Percentiles rank a stretch among this genome's conserved stretches.
These are phyloP conservation scores for Boletus chippewaensis DNA, from an alignment of 1,284 basidiomycete species.

Conservation along the genomic window DNA sequence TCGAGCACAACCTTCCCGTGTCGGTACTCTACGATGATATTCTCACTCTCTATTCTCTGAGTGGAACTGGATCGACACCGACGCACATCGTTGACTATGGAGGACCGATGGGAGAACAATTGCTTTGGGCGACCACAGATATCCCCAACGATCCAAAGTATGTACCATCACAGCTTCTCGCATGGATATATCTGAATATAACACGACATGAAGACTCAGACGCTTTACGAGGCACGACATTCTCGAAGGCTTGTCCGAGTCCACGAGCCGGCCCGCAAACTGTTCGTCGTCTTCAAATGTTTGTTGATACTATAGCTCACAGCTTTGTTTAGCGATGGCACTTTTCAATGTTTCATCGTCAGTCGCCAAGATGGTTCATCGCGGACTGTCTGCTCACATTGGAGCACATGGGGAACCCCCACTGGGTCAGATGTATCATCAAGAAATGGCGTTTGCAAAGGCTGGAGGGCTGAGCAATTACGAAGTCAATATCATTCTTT, in stretches of 20 bases:
- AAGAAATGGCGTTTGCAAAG: conserved; percentile 58
- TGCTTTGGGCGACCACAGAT: conserved; percentile 59
- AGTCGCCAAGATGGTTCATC: conserved; percentile 56
- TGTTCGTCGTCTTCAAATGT: conserved; percentile 37
- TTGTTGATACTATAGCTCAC: conserved; percentile 6
- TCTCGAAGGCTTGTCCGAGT: conserved; percentile 54
- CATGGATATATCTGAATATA: background rate
- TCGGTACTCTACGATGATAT: conserved; percentile 64
- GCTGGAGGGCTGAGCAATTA: conserved; percentile 51
- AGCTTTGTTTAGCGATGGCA: conserved; percentile 43
- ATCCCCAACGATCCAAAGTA: conserved; percentile 63
- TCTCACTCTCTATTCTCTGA: conserved; percentile 49
- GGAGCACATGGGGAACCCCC: conserved; percentile 74
- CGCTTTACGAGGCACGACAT: conserved; percentile 58
- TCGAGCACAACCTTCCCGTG: conserved; percentile 66
- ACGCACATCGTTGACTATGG: conserved; percentile 72
- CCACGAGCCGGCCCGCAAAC: conserved; percentile 49
- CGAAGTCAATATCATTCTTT: conserved; percentile 32
- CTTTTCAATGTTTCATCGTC: conserved; percentile 64
- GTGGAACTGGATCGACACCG: conserved; percentile 66
- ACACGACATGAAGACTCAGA: conserved; percentile 41
- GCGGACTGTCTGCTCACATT: conserved; percentile 56
- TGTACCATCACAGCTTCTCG: conserved; percentile 12
- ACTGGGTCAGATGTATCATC: conserved; percentile 66
- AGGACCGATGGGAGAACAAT: conserved; percentile 58